Evolutionary conservation across 1,284 basidiomycete species (phyloP), one percentile per base, ranked within the genome.

Genomic region (Tilletiaria anomala): DNA sequence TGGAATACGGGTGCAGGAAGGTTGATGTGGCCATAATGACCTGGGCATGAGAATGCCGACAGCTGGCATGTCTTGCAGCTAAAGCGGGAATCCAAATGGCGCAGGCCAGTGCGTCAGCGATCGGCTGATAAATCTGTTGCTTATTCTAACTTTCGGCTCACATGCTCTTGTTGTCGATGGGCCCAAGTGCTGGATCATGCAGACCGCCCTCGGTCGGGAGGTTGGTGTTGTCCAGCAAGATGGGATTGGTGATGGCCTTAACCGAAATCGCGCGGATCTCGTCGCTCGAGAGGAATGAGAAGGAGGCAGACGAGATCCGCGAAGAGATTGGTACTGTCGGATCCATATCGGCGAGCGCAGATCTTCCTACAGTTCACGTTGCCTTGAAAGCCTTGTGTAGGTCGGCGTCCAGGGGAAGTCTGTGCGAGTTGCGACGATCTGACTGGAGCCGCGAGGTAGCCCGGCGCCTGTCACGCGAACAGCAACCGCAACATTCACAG

Each of bases 1-100:
- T 99, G 91, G 67, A 84, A 97, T 11, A 97, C 85, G 19, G 93
- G 88, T 16, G 83, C 76, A 8, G 93, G 87, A 5, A 99, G 78
- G 57, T 96, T 88, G 53, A 99, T 91, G 70, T 97, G 93, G n/a
- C 93, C 93, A 72, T 85, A 97, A 70, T 99, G 93, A 5, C 93
- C 93, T 0, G 93, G 91, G 68, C 93, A 99, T 48, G 81, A 80
- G 70, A 82, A 96, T 61, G 85, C 88, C 37, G 79, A 83, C 53
- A 91, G 76, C 43, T 77, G 79, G 68, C 93, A 99, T 69, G 93
- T 94, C 54, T 82, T 73, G 69, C 93, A 99, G 50, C 89, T 94
- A 47, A 18, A 21, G 6, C 8, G 6, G 16, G 35, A 11, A 15
- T 10, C 17, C 5, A 12, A 22, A 11, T 17, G 35, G 18, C 32